Conservation (phyloP, 2,329 filamentous ascomycete species). For the Ceratocystis destructans region DNA sequence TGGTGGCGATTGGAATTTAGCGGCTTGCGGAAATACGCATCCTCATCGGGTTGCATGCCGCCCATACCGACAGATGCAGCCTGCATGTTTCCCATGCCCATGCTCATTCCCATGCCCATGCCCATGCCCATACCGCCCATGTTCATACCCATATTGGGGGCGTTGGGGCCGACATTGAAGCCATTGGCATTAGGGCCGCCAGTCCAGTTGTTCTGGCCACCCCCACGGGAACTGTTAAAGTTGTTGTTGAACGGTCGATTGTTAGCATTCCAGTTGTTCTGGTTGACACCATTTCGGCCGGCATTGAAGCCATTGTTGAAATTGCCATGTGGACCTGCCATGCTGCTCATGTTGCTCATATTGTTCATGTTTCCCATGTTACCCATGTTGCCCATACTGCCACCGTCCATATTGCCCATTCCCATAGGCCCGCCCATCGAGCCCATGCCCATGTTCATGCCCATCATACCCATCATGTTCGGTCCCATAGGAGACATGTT, state of each 20-base stretch:
- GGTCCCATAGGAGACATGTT: slow-evolving; percentile 24
- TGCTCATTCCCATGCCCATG: slow-evolving; percentile 24
- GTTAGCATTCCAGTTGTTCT: slow-evolving; percentile 24
- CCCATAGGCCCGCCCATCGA: slow-evolving; percentile 3
- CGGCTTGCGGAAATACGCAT: slow-evolving; percentile 88
- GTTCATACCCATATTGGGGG: slow-evolving; percentile 22
- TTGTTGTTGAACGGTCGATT: slow-evolving; percentile 23
- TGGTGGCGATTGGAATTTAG: slow-evolving; percentile 88
- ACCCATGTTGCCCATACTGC: slow-evolving; percentile 17
- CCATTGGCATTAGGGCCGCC: slow-evolving; percentile 7
- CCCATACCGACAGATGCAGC: slow-evolving; percentile 23
- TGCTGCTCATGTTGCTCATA: slow-evolving; percentile 7
- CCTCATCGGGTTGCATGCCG: slow-evolving; percentile 45
- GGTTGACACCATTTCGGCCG: neutral
- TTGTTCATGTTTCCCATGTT: too few species aligned
- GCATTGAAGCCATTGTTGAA: slow-evolving; percentile 11
- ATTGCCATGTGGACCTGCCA: slow-evolving; percentile 25
- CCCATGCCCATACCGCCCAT: slow-evolving; percentile 23
- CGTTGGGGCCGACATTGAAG: slow-evolving; percentile 6
- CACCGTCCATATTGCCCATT: slow-evolving; percentile 12
- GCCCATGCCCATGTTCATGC: slow-evolving; percentile 25
- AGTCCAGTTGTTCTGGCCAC: neutral
- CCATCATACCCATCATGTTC: slow-evolving; percentile 27
- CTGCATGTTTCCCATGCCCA: slow-evolving; percentile 27
- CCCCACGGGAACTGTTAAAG: slow-evolving; percentile 11